These are phyloP conservation scores for Brassica balearica DNA, from an alignment of 441 rosid species.

Conservation along the genomic window DNA sequence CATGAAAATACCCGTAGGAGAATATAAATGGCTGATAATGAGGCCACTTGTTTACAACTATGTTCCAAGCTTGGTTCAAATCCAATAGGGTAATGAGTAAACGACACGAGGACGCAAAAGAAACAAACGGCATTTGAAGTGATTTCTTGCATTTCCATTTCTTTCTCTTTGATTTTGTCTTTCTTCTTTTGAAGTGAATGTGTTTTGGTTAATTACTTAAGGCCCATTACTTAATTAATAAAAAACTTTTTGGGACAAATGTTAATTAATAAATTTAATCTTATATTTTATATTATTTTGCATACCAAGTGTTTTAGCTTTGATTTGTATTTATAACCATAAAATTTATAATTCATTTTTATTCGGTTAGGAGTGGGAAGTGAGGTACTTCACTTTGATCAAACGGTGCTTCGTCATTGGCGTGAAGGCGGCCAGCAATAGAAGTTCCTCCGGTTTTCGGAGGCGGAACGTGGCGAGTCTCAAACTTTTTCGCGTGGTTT, in stretches of 20 bases:
- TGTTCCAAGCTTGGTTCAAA: conserved; percentile 2
- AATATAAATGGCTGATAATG: not conserved
- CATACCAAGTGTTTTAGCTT: too few species aligned
- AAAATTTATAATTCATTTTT: too few species aligned
- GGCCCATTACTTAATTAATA: not conserved
- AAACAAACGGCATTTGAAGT: not conserved
- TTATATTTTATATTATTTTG: too few species aligned
- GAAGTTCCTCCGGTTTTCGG: not conserved
- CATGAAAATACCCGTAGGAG: not conserved
- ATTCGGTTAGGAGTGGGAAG: not conserved
- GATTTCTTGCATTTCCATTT: not conserved
- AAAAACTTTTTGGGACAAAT: too few species aligned
- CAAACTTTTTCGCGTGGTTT: not conserved
- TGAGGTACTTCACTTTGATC: not conserved
- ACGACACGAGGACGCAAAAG: not conserved
- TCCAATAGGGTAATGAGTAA: not conserved
- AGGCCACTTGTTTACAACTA: not conserved
- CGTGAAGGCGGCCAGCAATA: not conserved
- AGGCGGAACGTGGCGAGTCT: not conserved
- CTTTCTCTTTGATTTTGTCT: not conserved
- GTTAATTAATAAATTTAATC: too few species aligned
- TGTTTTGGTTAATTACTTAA: not conserved
- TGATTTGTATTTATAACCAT: too few species aligned
- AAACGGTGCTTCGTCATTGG: not conserved
- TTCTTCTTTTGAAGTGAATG: not conserved